Conservation (phyloP, 768 basidiomycete species). For the Mycena latifolia region DNA sequence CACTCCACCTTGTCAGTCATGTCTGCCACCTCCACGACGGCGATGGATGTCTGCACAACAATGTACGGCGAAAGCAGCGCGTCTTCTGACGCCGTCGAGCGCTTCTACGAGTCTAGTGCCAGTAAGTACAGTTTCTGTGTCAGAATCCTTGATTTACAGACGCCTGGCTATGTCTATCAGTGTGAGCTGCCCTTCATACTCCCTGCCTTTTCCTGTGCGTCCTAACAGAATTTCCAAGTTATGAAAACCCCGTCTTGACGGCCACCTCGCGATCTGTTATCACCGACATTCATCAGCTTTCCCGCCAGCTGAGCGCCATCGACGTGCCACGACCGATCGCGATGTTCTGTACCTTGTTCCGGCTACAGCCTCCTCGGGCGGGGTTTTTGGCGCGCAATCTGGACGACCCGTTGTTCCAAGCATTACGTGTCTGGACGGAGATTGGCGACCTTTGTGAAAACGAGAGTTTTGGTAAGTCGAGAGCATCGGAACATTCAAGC, state of each 20-base stretch:
- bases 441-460: slow-evolving; percentile 81
- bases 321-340: slow-evolving; percentile 79
- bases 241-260: slow-evolving; percentile 85
- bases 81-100: slow-evolving; percentile 65
- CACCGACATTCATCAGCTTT: slow-evolving; percentile 75
- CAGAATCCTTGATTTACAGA: slow-evolving; percentile 18
- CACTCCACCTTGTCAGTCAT: slow-evolving; percentile 52
- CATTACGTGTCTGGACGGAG: slow-evolving; percentile 79
- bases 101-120: slow-evolving; percentile 80
- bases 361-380: slow-evolving; percentile 51
- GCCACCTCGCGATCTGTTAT: slow-evolving; percentile 81
- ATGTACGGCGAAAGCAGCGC: slow-evolving; percentile 72
- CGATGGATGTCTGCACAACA: slow-evolving; percentile 77
- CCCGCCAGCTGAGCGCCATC: slow-evolving; percentile 68
- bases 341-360: slow-evolving; percentile 68
- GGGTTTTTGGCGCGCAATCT: slow-evolving; percentile 38
- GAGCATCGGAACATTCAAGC: slow-evolving; percentile 28
- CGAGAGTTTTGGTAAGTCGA: slow-evolving; percentile 78
- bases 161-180: slow-evolving; percentile 41
- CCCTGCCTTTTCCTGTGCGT: neutral
- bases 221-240: slow-evolving; percentile 55
- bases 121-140: slow-evolving; percentile 54
- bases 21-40: slow-evolving; percentile 63
- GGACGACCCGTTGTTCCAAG: slow-evolving; percentile 67
- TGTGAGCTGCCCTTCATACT: slow-evolving; percentile 49